Percentiles rank a stretch among this genome's conserved stretches.
These are phyloP conservation scores for Colletotrichum chrysophilum DNA, from an alignment of 2,329 filamentous ascomycete genomes.

Conservation along the genomic window DNA sequence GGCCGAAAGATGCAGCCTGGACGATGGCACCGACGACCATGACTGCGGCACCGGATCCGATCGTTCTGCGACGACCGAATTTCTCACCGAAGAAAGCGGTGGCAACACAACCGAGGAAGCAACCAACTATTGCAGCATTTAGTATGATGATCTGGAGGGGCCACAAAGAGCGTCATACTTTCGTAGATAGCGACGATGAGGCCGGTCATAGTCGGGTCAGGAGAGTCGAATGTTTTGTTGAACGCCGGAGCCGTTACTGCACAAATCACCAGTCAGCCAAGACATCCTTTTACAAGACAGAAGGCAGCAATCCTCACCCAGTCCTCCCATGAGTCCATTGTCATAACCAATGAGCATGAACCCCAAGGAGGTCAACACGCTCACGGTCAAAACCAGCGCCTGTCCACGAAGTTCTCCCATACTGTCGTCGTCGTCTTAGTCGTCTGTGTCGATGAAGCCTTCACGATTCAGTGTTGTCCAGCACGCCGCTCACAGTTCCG, in stretches of 20 bases:
- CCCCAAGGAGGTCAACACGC: conserved; percentile 47
- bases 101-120: conserved; percentile 30
- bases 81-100: conserved; percentile 44
- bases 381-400: conserved; percentile 45
- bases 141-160: neutral
- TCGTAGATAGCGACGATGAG: conserved; percentile 53
- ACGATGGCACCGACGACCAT: conserved; percentile 49
- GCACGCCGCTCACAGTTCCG: neutral
- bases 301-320: conserved; percentile 21
- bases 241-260: conserved; percentile 46
- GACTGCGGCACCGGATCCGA: conserved; percentile 43
- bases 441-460: neutral
- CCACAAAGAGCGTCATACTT: conserved; percentile 20
- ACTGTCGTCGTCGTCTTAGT: neutral
- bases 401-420: conserved; percentile 30
- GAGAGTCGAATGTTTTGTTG: conserved; percentile 42
- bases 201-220: conserved; percentile 44
- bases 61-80: conserved; percentile 46
- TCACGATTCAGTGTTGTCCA: neutral
- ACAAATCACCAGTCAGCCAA: conserved; percentile 17
- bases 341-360: conserved; percentile 55
- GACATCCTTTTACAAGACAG: neutral
- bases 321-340: conserved; percentile 49
- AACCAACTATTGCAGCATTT: conserved; percentile 26
- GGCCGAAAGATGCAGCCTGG: conserved; percentile 46